Percentiles rank a stretch among this genome's conserved stretches.
Evolutionary conservation across 306 rosid genomes (phyloP).

Genomic region (Cucumis sativus): DNA sequence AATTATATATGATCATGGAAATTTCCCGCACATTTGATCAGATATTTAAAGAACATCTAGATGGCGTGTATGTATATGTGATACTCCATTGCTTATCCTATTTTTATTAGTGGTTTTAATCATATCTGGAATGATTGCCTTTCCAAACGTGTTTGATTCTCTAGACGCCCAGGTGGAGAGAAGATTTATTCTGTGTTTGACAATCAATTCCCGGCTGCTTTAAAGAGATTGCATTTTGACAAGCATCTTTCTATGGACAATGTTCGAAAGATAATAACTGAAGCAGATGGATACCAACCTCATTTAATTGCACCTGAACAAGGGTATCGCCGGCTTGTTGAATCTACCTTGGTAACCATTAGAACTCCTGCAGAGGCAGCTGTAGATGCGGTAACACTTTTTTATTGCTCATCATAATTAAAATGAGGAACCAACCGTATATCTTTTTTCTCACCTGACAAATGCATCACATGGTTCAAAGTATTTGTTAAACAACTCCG

Average conservation of each 20-base stretch:
- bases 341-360: slow-evolving; percentile 22
- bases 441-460: not conserved
- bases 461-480: not conserved
- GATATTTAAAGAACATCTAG: slow-evolving; percentile 38
- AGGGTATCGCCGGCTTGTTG: slow-evolving; percentile 39
- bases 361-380: slow-evolving; percentile 40
- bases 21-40: slow-evolving; percentile 36
- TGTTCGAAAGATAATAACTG: slow-evolving; percentile 29
- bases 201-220: slow-evolving; percentile 35
- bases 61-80: slow-evolving; percentile 27
- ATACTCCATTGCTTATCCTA: not conserved
- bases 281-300: slow-evolving; percentile 44
- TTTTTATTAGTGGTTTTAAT: not conserved
- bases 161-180: slow-evolving; percentile 39
- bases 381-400: slow-evolving; percentile 26
- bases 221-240: slow-evolving; percentile 33
- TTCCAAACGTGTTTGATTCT: slow-evolving; percentile 5
- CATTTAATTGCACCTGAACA: slow-evolving; percentile 41
- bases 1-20: slow-evolving; percentile 33
- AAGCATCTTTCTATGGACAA: slow-evolving; percentile 26
- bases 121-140: not conserved
- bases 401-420: not conserved
- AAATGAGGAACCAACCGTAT: not conserved
- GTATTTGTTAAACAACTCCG: not conserved
- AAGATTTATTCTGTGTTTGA: slow-evolving; percentile 29